Evolutionary conservation across 2,329 filamentous ascomycete genomes (phyloP), one percentile per base, ranked within the genome.

Genomic region (Teratosphaeria epicoccoides): DNA sequence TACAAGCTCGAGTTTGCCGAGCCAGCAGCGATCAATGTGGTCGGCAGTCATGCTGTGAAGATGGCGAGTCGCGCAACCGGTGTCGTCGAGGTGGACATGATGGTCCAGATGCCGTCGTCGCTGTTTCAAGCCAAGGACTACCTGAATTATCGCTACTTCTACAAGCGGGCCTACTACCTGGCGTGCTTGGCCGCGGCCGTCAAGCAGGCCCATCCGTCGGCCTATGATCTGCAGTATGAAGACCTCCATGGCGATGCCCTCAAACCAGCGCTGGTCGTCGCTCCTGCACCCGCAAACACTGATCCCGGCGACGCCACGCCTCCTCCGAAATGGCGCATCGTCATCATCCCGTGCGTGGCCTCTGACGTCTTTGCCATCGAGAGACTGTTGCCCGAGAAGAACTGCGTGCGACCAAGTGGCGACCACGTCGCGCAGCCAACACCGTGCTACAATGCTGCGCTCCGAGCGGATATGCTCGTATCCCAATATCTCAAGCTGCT

Each of bases 101-200:
- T 91, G 5, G 81, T 95, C 14, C 85, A 86, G 46, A 94, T 98
- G 82, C 91, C 93, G 4, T 69, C 61, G 17, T 62, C 78, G 1
- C 71, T 95, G 11, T 90, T 97, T 62, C 88, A 95, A 64, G 87
- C 94, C 44, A 97, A 97, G 70, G 93, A 98, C 69, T 96, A 91
- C 66, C 77, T 90, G 47, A 89, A 95, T 67, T 79, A 93, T 73
- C 82, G 93, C 55, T 97, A 95, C 71, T 95, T 96, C 65, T 90
- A 96, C 72, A 94, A 95, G 63, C 78, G 90, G 57, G 87, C 93
- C 11, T 97, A 91, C 69, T 97, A 94, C 65, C 73, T 97, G 48
- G 88, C 90, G 28, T 88, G 86, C 57, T 73, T 97, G 51, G 83
- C 88, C 12, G 82, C 81, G 25, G 82, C 79, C 4, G 73, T 97